These are phyloP conservation scores for Phytomonas sp. DNA, from an alignment of 208 protist species.

Conservation along the genomic window DNA sequence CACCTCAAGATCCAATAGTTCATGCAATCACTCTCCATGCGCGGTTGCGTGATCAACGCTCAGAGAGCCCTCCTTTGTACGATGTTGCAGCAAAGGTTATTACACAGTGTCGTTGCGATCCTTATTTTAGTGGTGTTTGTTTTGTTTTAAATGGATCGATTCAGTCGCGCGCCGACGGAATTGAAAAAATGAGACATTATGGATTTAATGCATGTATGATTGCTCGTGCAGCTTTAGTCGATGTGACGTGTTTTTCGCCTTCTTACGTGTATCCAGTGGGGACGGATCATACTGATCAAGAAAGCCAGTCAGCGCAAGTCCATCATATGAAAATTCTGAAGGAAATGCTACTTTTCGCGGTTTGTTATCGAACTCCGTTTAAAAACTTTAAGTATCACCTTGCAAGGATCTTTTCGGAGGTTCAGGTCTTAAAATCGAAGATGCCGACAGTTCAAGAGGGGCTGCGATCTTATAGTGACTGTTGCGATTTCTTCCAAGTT, in stretches of 20 bases:
- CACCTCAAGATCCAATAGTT: slow-evolving; percentile 20
- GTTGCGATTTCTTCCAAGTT: slow-evolving; percentile 42
- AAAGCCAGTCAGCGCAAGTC: neutral
- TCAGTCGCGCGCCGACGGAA: slow-evolving; percentile 31
- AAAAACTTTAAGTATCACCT: slow-evolving; percentile 87
- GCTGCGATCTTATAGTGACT: slow-evolving; percentile 54
- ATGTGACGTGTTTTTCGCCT: slow-evolving; percentile 82
- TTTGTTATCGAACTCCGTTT: slow-evolving; percentile 59
- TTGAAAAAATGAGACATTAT: slow-evolving; percentile 32
- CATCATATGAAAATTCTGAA: slow-evolving; percentile 26
- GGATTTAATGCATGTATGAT: slow-evolving; percentile 90
- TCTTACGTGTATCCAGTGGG: neutral
- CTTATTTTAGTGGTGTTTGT: slow-evolving; percentile 28
- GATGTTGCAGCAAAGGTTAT: slow-evolving; percentile 41
- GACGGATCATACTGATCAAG: neutral
- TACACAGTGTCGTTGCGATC: slow-evolving; percentile 21
- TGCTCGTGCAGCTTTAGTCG: slow-evolving; percentile 93
- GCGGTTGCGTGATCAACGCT: slow-evolving; percentile 47
- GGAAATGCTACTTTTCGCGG: slow-evolving; percentile 44
- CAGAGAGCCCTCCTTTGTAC: slow-evolving; percentile 51
- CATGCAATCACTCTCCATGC: slow-evolving; percentile 86
- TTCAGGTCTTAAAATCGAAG: slow-evolving; percentile 42
- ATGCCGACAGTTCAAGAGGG: slow-evolving; percentile 51
- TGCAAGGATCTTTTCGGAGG: slow-evolving; percentile 59
- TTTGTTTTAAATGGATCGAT: slow-evolving; percentile 71